Evolutionary conservation across 176 grass and related monocot species (phyloP), one percentile per base, ranked within the genome.

Genomic region (Themeda triandra): DNA sequence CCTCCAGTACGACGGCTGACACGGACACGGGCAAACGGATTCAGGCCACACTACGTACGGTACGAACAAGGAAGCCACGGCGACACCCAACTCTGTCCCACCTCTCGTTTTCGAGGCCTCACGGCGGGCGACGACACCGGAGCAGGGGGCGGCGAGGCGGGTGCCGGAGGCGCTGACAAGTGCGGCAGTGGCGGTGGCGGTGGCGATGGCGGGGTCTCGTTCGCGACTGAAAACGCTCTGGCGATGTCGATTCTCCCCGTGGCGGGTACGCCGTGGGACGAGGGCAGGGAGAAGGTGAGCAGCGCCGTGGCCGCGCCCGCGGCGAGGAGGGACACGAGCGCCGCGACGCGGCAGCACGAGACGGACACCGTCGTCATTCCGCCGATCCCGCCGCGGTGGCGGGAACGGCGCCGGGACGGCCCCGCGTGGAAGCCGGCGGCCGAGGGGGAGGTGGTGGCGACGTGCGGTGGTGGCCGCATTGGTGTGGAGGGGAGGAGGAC

Each of bases 1-100:
- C 85, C 93, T 90, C 90, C 90, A 87, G 81, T 92, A 92, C 72
- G 90, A 88, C 59, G 92, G 89, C 92, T 94, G 83, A 40, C 8
- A 51, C 17, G 24, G 13, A 51, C 72, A 56, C 33, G 31, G 32
- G 40, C n/a, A 15, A 4, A 33, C 14, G 28, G 44, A 49, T 58
- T 58, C n/a, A 56, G 56, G 10, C 17, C 8, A 30, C 8, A 29
- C 37, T 7, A 32, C 19, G 51, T 21, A 51, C 48, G 27, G 25
- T 13, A 27, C 1, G 8, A 51, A 2, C 42, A 15, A 74, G 1
- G 17, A 6, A 31, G 32, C 25, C 54, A 58, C 27, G 27, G 9
- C 21, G 23, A 14, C 1, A 25, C 24, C 37, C 11, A 27, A 0
- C 28, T 13, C 25, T 2, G 30, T 2, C 40, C 23, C 66, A 91